These are phyloP conservation scores for Rhodotorula sp. DNA, from an alignment of 1,284 basidiomycete genomes.

Conservation along the genomic window DNA sequence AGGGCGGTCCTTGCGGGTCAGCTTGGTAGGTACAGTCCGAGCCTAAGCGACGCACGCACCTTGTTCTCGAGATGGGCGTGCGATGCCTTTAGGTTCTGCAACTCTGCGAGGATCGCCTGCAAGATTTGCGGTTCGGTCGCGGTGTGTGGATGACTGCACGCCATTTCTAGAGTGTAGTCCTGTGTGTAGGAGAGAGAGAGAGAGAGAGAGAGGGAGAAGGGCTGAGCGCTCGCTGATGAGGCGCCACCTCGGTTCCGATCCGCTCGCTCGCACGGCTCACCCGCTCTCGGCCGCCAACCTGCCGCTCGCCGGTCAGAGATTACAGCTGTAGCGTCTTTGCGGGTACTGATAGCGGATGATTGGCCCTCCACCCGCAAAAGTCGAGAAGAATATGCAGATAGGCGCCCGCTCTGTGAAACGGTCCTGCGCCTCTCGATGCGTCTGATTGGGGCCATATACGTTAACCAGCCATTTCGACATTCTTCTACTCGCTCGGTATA, in stretches of 20 bases:
- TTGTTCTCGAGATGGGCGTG: constrained; percentile 40
- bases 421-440: too few relatives aligned
- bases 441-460: too few relatives aligned
- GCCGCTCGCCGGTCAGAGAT: too few relatives aligned
- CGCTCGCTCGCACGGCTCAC: neutral
- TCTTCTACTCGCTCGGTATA: too few relatives aligned
- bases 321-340: too few relatives aligned
- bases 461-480: too few relatives aligned
- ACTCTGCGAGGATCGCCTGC: constrained; percentile 42
- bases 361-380: too few relatives aligned
- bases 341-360: too few relatives aligned
- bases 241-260: neutral
- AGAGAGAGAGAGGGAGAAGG: neutral
- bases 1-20: neutral
- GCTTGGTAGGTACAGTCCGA: neutral
- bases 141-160: neutral
- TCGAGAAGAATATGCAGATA: too few relatives aligned
- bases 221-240: too few relatives aligned
- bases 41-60: constrained; percentile 6
- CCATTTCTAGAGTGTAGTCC: neutral
- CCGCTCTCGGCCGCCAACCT: neutral
- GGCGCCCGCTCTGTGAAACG: too few relatives aligned
- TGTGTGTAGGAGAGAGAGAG: neutral
- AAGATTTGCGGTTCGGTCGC: constrained; percentile 27
- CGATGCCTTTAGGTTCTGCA: constrained; percentile 39